Evolutionary conservation across 371 early-diverging fungal genomes (phyloP).

Genomic region (Haplosporangium sp.): DNA sequence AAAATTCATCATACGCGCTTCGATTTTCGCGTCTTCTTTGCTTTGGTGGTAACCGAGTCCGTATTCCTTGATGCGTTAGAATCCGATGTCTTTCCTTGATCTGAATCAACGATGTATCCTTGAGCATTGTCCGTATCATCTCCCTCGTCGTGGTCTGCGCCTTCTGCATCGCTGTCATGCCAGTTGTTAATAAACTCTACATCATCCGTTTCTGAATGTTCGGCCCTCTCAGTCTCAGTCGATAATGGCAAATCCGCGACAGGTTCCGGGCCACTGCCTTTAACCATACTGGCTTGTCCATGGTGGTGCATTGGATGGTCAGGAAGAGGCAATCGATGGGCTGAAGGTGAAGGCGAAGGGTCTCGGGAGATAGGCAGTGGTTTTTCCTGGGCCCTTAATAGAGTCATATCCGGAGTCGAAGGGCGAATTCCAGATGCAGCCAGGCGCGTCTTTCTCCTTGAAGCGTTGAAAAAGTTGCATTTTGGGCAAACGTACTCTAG

Average conservation of each 20-base stretch:
- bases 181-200: slow-evolving; percentile 50
- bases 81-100: slow-evolving; percentile 23
- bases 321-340: slow-evolving; percentile 22
- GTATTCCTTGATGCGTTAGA: neutral
- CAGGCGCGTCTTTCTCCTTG: slow-evolving; percentile 43
- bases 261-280: slow-evolving; percentile 10
- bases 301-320: slow-evolving; percentile 7
- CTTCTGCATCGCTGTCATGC: slow-evolving; percentile 45
- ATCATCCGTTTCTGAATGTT: slow-evolving; percentile 37
- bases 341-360: slow-evolving; percentile 36
- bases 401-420: slow-evolving; percentile 18
- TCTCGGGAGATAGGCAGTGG: slow-evolving; percentile 43
- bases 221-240: neutral
- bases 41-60: neutral
- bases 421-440: slow-evolving; percentile 11
- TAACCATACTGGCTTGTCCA: slow-evolving; percentile 7
- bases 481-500: slow-evolving; percentile 64
- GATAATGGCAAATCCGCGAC: neutral
- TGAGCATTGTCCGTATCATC: slow-evolving; percentile 60
- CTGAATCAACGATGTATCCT: slow-evolving; percentile 63
- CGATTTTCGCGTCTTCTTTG: slow-evolving; percentile 20
- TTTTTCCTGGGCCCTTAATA: slow-evolving; percentile 32
- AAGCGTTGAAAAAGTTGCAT: slow-evolving; percentile 62
- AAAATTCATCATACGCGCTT: slow-evolving; percentile 23
- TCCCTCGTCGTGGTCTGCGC: slow-evolving; percentile 56